Evolutionary conservation across 345 rosid species (phyloP).

Genomic region (Salix koriyanagi): DNA sequence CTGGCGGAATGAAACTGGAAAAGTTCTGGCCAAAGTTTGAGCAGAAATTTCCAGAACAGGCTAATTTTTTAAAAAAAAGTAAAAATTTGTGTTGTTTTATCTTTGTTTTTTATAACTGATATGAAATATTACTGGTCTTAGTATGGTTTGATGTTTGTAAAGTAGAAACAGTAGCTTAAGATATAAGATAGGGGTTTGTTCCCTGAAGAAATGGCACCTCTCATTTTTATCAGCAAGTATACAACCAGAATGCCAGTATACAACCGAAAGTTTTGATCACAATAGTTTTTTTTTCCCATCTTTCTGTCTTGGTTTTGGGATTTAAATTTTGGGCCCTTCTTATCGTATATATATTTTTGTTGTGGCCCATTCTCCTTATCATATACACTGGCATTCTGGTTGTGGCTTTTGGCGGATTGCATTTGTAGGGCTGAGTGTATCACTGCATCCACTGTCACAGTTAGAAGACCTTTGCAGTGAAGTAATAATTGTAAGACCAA

Average conservation of each 20-base stretch:
- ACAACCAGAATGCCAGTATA: too few relatives aligned
- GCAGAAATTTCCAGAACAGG: fast-evolving
- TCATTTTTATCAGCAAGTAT: background rate
- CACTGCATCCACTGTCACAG: background rate
- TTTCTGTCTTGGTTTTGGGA: background rate
- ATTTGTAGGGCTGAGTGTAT: background rate
- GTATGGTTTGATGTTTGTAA: background rate
- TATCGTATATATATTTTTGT: background rate
- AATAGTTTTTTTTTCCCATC: background rate
- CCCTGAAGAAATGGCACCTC: background rate
- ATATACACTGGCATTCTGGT: background rate
- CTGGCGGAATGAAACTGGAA: fast-evolving
- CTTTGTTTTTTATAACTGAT: too few relatives aligned
- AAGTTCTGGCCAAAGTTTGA: too few relatives aligned
- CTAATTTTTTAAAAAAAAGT: too few relatives aligned
- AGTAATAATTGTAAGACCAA: background rate
- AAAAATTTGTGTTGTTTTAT: too few relatives aligned
- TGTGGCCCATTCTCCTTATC: background rate
- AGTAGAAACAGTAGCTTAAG: background rate
- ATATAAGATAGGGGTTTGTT: background rate
- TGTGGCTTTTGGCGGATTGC: background rate
- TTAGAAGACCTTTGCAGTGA: background rate
- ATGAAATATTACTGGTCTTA: too few relatives aligned
- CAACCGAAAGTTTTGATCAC: background rate
- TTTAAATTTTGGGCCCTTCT: background rate